Conservation (phyloP, 2,329 filamentous ascomycete species). For the Hypoxylon rubiginosum region DNA sequence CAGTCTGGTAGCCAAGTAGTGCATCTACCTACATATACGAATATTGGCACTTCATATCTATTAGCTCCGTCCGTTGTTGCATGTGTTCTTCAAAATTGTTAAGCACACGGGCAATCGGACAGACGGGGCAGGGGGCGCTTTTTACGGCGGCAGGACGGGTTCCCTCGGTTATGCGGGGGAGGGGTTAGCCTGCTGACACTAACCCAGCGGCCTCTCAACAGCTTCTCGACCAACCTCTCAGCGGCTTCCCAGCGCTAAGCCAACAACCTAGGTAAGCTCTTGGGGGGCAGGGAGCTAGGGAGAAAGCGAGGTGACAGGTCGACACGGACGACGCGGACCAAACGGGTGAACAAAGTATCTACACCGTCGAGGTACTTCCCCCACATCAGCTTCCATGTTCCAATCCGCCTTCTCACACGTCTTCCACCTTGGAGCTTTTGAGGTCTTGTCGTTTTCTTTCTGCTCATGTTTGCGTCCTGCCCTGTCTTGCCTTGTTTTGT, state of each 20-base stretch:
- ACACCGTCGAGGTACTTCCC: not conserved
- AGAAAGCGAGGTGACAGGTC: not conserved
- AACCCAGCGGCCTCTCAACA: not conserved
- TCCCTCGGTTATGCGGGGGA: slow-evolving; percentile 53
- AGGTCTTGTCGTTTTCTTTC: not conserved
- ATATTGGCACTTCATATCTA: not conserved
- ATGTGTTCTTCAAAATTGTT: slow-evolving; percentile 2
- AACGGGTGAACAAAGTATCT: not conserved
- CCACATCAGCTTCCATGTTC: not conserved
- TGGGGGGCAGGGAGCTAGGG: not conserved
- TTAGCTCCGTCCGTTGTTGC: not conserved
- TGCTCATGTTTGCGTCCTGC: not conserved
- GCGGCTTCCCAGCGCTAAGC: not conserved
- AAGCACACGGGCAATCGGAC: slow-evolving; percentile 26
- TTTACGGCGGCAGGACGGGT: slow-evolving; percentile 37
- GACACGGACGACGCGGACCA: not conserved
- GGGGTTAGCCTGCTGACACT: not conserved
- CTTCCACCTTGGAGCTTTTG: not conserved
- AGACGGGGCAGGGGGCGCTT: not conserved
- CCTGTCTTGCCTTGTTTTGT: slow-evolving; percentile 3
- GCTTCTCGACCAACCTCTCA: too few relatives aligned
- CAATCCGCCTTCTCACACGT: not conserved
- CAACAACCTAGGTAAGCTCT: not conserved
- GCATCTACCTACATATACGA: too few relatives aligned
- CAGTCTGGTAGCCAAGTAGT: too few relatives aligned